These are phyloP conservation scores for Annulohypoxylon bovei DNA, from an alignment of 495 filamentous ascomycete genomes.

Conservation along the genomic window DNA sequence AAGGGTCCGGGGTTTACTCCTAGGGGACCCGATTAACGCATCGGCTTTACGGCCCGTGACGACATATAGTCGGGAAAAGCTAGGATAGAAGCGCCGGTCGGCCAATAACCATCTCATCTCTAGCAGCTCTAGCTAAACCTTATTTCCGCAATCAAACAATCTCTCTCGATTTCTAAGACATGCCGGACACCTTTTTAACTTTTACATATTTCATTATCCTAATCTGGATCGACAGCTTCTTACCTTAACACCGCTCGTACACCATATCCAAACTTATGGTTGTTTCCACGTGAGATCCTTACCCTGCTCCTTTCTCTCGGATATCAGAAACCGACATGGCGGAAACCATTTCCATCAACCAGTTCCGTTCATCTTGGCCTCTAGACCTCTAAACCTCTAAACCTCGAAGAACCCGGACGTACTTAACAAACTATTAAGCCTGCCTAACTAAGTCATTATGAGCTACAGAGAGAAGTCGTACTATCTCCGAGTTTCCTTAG, in stretches of 20 bases:
- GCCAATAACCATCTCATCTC: constrained; percentile 22
- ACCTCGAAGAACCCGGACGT: background rate
- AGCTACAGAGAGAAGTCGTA: background rate
- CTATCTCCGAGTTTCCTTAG: background rate
- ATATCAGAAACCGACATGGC: background rate
- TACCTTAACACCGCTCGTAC: background rate
- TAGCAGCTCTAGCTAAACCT: background rate
- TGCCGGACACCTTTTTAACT: background rate
- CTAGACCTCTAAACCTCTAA: too few species aligned
- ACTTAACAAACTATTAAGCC: background rate
- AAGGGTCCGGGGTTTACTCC: constrained; percentile 4
- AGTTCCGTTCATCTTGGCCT: background rate
- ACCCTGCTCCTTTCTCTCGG: constrained; percentile 13
- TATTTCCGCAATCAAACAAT: constrained; percentile 17
- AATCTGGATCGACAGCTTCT: constrained; percentile 7
- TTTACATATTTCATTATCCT: constrained; percentile 26
- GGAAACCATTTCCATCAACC: constrained; percentile 24
- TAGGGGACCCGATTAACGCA: constrained; percentile 25
- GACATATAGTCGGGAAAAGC: constrained; percentile 31
- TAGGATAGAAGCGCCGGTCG: constrained; percentile 28
- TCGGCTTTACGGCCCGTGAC: constrained; percentile 37
- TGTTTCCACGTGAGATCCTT: constrained; percentile 27
- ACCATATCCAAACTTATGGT: background rate
- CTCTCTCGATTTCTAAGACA: constrained; percentile 7
- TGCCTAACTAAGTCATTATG: background rate